A percentile compares a stretch with the other conserved stretches of the same genome.
Evolutionary conservation across 2,329 filamentous ascomycete genomes (phyloP).

Genomic region (Alternaria sp.): DNA sequence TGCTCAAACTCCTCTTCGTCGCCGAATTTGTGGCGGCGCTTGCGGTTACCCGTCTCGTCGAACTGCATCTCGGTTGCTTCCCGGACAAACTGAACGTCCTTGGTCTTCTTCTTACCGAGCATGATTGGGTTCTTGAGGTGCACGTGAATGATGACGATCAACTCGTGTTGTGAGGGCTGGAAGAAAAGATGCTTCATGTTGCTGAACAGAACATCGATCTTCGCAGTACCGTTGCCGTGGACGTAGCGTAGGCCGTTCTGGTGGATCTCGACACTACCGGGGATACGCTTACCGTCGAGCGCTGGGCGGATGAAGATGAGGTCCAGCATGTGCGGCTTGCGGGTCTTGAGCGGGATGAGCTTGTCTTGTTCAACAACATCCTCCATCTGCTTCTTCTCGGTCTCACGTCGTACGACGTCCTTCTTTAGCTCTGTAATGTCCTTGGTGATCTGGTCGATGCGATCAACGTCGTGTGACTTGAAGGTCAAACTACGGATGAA

Average conservation of each 20-base stretch:
- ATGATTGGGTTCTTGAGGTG: constrained; percentile 98
- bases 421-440: constrained; percentile 98
- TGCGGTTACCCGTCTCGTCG: constrained; percentile 96
- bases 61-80: constrained; percentile 99
- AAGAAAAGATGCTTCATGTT: constrained; percentile 99
- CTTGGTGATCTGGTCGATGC: constrained; percentile 88
- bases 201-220: constrained; percentile 94
- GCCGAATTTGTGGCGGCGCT: constrained; percentile 95
- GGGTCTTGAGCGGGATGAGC: constrained; percentile 91
- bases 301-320: constrained; percentile 96
- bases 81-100: constrained; percentile 97
- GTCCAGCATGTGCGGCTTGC: constrained; percentile 86
- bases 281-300: constrained; percentile 95
- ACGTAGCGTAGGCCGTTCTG: constrained; percentile 96
- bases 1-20: constrained; percentile 99
- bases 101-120: constrained; percentile 98
- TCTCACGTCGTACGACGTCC: constrained; percentile 87
- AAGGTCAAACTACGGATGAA: constrained; percentile 97
- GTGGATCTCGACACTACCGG: constrained; percentile 95
- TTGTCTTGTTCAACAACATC: constrained; percentile 99
- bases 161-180: constrained; percentile 93
- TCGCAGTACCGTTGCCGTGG: constrained; percentile 79
- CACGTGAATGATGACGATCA: constrained; percentile 98
- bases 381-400: constrained; percentile 99
- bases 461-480: constrained; percentile 85